Base-by-base conservation (phyloP, 768 basidiomycete species). In the Xanthoconium stramineum region DNA sequence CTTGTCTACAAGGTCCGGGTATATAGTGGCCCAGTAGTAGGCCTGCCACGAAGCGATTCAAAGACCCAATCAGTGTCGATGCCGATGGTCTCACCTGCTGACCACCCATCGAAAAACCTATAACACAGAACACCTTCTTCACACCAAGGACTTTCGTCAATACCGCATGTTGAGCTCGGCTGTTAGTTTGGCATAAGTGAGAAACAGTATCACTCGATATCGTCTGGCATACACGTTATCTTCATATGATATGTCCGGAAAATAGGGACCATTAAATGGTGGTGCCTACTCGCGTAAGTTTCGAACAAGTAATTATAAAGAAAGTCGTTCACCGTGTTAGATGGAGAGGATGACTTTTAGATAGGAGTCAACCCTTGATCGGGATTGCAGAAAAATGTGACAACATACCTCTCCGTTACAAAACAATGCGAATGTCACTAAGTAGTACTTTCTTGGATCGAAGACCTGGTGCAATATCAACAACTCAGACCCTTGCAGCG, bases 51-150 rank as follows among this genome's bases (percentile, higher is more conserved):
- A 33, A 36, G 43, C 19, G 3, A 24, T 61, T 20, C 42, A 50
- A 40, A 39, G 24, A 46, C 5, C 15, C 10, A 6, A 29, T 20
- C 7, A 24, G n/a, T 36, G 30, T 24, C 17, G 15, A 20, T 20
- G 2, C 48, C 5, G 2, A 40, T 17, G 14, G 30, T 33, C 53
- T 9, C n/a, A 73, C 76, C 67, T 78, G 75, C 61, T 83, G 82
- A 11, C 77, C 83, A 32, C 83, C 82, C 83, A 84, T 85, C 1
- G 80, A 82, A 55, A 83, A 80, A 6, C 83, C 83, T 28, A 82
- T 65, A 15, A 76, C 81, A 36, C 77, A 74, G 53, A 69, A 75
- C 3, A 80, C 62, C 57, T 78, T 77, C 50, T 72, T 67, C 9
- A 84, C 66, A 5, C 74, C 76, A 28, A 83, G 73, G 20, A 59